Conservation (phyloP, 2,329 filamentous ascomycete genomes). For the Lasiodiplodia theobromae region DNA sequence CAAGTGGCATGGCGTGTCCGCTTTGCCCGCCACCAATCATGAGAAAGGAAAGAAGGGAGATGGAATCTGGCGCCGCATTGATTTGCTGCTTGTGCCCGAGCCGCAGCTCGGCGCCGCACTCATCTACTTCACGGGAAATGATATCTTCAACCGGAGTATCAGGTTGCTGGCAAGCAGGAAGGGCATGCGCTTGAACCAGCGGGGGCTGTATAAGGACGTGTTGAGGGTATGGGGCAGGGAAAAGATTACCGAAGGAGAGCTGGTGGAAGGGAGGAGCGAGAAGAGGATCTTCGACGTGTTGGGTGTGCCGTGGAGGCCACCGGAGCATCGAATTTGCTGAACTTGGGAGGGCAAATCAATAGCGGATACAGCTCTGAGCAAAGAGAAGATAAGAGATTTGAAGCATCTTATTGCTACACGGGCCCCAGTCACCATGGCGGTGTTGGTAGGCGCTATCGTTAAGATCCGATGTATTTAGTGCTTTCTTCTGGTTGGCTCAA, state of each 20-base stretch:
- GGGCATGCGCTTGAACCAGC: constrained; percentile 84
- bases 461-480: no score
- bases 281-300: constrained; percentile 80
- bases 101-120: constrained; percentile 82
- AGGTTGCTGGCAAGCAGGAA: constrained; percentile 80
- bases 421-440: no score
- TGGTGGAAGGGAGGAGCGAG: constrained; percentile 79
- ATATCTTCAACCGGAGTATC: constrained; percentile 91
- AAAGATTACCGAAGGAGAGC: constrained; percentile 70
- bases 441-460: no score
- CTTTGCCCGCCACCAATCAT: constrained; percentile 63
- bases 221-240: constrained; percentile 64
- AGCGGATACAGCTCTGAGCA: no score
- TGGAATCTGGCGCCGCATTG: constrained; percentile 78
- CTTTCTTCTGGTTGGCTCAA: no score
- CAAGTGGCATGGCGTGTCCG: constrained; percentile 90
- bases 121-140: constrained; percentile 96
- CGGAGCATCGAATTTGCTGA: constrained; percentile 72
- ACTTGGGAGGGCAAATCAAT: no score
- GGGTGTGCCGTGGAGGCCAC: constrained; percentile 84
- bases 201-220: constrained; percentile 76
- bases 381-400: no score
- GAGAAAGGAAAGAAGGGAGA: background rate
- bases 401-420: no score
- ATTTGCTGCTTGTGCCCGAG: constrained; percentile 83